Evolutionary conservation across 768 basidiomycete species (phyloP).

Genomic region (Candolleomyces aberdarensis): DNA sequence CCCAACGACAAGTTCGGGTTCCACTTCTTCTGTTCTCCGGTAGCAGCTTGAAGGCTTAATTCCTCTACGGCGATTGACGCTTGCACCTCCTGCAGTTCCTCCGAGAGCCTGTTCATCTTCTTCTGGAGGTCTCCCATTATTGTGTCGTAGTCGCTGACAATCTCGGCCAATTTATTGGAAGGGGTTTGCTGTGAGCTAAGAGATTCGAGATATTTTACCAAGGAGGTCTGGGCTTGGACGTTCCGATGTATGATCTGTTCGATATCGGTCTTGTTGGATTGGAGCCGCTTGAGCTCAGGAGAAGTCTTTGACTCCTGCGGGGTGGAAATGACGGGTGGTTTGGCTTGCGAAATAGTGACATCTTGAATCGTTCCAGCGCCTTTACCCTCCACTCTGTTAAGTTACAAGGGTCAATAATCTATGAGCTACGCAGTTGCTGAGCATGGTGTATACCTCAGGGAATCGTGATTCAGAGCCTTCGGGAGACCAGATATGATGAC

Average conservation of each 20-base stretch:
- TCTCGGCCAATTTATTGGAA: constrained; percentile 22
- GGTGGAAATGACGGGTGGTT: constrained; percentile 13
- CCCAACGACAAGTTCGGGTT: constrained; percentile 21
- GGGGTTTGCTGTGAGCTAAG: constrained; percentile 29
- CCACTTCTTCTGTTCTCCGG: constrained; percentile 4
- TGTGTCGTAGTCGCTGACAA: constrained; percentile 29
- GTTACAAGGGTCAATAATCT: background rate
- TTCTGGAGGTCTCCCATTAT: constrained; percentile 24
- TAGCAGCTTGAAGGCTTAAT: background rate
- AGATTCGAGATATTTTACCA: constrained; percentile 33
- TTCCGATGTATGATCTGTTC: constrained; percentile 28
- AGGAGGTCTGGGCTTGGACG: constrained; percentile 20
- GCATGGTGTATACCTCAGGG: constrained; percentile 30
- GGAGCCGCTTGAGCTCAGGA: constrained; percentile 21
- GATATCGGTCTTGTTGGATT: constrained; percentile 17
- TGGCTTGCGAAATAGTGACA: constrained; percentile 28
- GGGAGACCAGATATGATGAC: constrained; percentile 36
- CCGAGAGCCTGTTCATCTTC: constrained; percentile 20
- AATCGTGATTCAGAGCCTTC: constrained; percentile 30
- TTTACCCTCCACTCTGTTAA: constrained; percentile 38
- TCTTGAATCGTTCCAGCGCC: constrained; percentile 44
- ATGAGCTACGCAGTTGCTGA: background rate
- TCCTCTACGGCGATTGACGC: constrained; percentile 11
- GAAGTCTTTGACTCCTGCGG: constrained; percentile 16
- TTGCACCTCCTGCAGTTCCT: constrained; percentile 21